These are phyloP conservation scores for Friedmanniomyces endolithicus DNA, from an alignment of 495 filamentous ascomycete genomes.

Conservation along the genomic window DNA sequence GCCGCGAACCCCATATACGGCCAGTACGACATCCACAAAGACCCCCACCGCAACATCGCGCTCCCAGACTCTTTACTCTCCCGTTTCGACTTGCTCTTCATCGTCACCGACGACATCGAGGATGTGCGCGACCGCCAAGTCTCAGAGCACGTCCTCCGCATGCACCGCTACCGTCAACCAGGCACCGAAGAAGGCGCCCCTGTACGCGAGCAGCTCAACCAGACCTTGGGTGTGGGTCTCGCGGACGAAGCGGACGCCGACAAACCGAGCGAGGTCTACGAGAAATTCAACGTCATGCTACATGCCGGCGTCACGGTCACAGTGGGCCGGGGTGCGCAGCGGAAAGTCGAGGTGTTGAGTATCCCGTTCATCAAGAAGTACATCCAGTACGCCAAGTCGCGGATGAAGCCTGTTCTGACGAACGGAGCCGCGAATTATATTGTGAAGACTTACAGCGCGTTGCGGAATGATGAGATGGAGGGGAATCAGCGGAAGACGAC, in stretches of 20 bases:
- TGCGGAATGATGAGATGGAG: slow-evolving; percentile 92
- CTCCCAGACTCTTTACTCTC: slow-evolving; percentile 93
- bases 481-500: slow-evolving; percentile 86
- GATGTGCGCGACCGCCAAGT: slow-evolving; percentile 80
- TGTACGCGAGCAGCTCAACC: slow-evolving; percentile 74
- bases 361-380: slow-evolving; percentile 99
- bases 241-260: slow-evolving; percentile 61
- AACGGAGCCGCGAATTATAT: slow-evolving; percentile 90
- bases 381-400: slow-evolving; percentile 91
- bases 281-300: slow-evolving; percentile 93
- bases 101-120: slow-evolving; percentile 97
- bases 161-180: slow-evolving; percentile 91
- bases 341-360: slow-evolving; percentile 80
- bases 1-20: slow-evolving; percentile 97
- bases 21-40: slow-evolving; percentile 96
- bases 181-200: slow-evolving; percentile 93
- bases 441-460: slow-evolving; percentile 78
- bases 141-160: slow-evolving; percentile 92
- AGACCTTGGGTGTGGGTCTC: slow-evolving; percentile 79
- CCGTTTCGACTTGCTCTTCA: slow-evolving; percentile 97
- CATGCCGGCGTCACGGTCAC: slow-evolving; percentile 79
- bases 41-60: slow-evolving; percentile 96
- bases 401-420: slow-evolving; percentile 82
- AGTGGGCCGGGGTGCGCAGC: slow-evolving; percentile 54
- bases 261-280: slow-evolving; percentile 76